phyloP scores from a whole-genome alignment of 106 monocot species.

The Dendrobium catenatum region DNA sequence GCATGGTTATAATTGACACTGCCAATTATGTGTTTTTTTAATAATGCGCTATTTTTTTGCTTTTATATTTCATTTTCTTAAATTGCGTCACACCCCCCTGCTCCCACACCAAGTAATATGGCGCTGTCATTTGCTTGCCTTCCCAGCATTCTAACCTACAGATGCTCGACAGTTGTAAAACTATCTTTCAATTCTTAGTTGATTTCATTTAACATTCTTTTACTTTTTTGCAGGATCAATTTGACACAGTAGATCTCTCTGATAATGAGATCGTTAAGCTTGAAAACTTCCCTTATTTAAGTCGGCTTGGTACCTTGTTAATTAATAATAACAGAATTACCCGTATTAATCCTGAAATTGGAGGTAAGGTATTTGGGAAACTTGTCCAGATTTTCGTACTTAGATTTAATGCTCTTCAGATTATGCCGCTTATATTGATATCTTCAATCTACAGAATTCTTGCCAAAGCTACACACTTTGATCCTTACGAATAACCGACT shows the following conservation, averaged over 20 bases:
- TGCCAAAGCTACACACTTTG: slow-evolving; percentile 88
- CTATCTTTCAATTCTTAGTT: too few species aligned
- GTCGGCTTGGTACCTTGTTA: slow-evolving; percentile 80
- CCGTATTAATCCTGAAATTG: slow-evolving; percentile 87
- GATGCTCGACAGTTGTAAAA: too few species aligned
- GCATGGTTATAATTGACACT: not conserved
- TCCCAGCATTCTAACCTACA: not conserved
- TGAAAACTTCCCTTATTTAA: slow-evolving; percentile 81
- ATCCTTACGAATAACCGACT: slow-evolving; percentile 96
- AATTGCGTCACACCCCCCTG: too few species aligned
- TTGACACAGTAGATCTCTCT: slow-evolving; percentile 88
- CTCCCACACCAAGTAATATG: too few species aligned
- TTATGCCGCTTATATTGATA: not conserved
- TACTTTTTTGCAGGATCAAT: slow-evolving; percentile 67
- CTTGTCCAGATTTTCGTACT: not conserved
- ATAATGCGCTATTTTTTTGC: not conserved
- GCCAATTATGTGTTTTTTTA: too few species aligned
- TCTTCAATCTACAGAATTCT: slow-evolving; percentile 45
- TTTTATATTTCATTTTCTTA: not conserved
- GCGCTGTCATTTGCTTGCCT: too few species aligned
- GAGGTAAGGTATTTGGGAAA: slow-evolving; percentile 43
- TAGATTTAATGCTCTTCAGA: not conserved
- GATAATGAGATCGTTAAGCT: slow-evolving; percentile 99
- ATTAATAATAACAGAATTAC: slow-evolving; percentile 97
- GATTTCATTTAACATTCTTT: slow-evolving; percentile 4